phyloP scores from a whole-genome alignment of 2,329 filamentous ascomycete genomes.

The Fusarium floridanum region DNA sequence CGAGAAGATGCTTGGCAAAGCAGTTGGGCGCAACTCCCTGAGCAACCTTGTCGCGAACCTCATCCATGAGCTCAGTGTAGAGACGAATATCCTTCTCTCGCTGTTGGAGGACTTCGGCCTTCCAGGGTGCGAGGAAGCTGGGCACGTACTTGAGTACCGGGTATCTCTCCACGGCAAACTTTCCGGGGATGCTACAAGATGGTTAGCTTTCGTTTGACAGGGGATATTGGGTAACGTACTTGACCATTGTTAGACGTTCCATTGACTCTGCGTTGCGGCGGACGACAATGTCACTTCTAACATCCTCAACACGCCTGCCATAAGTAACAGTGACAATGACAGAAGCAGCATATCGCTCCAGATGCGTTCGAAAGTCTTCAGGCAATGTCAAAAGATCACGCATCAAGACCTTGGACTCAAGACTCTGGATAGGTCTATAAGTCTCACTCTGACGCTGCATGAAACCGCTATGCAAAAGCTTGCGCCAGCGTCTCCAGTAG shows the following conservation, averaged over 20 bases:
- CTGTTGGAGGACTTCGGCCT: slow-evolving; percentile 53
- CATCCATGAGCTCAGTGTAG: slow-evolving; percentile 56
- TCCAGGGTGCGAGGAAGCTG: slow-evolving; percentile 56
- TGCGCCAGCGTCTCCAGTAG: slow-evolving; percentile 59
- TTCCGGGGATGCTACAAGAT: slow-evolving; percentile 37
- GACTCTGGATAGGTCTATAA: slow-evolving; percentile 56
- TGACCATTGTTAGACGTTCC: slow-evolving; percentile 58
- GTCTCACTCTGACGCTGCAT: slow-evolving; percentile 59
- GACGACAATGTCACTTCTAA: slow-evolving; percentile 53
- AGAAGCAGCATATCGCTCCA: slow-evolving; percentile 52
- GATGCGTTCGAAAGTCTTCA: slow-evolving; percentile 39
- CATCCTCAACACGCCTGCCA: slow-evolving; percentile 49
- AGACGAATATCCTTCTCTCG: slow-evolving; percentile 54
- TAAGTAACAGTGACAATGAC: slow-evolving; percentile 60
- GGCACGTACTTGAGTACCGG: slow-evolving; percentile 56
- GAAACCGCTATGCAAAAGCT: slow-evolving; percentile 58
- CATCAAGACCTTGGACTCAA: slow-evolving; percentile 57
- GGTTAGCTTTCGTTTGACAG: neutral
- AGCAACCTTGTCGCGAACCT: slow-evolving; percentile 52
- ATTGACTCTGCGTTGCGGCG: slow-evolving; percentile 56
- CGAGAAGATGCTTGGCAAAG: slow-evolving; percentile 58
- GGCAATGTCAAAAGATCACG: slow-evolving; percentile 53
- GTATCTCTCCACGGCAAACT: slow-evolving; percentile 57
- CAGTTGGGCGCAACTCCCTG: slow-evolving; percentile 53
- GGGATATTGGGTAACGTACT: slow-evolving; percentile 47